Evolutionary conservation across 129 eudicot genomes (phyloP), one percentile per base, ranked within the genome.

Genomic region (Logfia minima): DNA sequence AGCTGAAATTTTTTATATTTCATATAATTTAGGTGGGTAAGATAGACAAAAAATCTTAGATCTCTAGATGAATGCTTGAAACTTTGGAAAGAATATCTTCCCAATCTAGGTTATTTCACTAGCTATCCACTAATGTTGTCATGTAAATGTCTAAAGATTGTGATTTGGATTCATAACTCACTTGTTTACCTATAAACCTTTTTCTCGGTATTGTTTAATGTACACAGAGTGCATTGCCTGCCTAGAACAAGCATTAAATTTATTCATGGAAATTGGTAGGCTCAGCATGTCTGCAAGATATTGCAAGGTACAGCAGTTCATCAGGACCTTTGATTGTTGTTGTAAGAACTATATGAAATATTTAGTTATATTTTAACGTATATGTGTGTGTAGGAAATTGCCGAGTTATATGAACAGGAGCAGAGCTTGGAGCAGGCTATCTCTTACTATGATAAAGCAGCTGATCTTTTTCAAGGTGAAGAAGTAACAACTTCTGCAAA

Each of bases 201-300:
- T 62, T 71, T 39, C 26, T 69, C n/a, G 22, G 29, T 24, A 45
- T 71, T 75, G 28, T 41, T 31, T 53, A 3, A 32, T 76, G 53
- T 56, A 55, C 72, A 70, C 84, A 88, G 97, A 85, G 84, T 85
- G 90, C 66, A 72, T 88, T 56, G 81, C 90, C 75, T 85, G 87
- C 81, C 82, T 88, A 75, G 90, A 86, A 66, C 88, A 88, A 72
- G 72, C 95, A 67, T 80, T 85, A 45, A 88, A 87, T 75, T 6
- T 89, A 41, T 91, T 88, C 84, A 67, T 89, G 90, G 95, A 91
- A 75, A 87, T 88, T 55, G 92, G 94, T 68, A 82, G 95, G 86
- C 92, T 91, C 65, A 82, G 75, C 77, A 87, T 89, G 92, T 83
- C 87, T 77, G 94, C 94, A 76, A 89, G 95, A 85, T 88, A 91